Evolutionary conservation across 1,284 basidiomycete species (phyloP), one percentile per base, ranked within the genome.

Genomic region (Ceratorhiza oryzae-sativae): DNA sequence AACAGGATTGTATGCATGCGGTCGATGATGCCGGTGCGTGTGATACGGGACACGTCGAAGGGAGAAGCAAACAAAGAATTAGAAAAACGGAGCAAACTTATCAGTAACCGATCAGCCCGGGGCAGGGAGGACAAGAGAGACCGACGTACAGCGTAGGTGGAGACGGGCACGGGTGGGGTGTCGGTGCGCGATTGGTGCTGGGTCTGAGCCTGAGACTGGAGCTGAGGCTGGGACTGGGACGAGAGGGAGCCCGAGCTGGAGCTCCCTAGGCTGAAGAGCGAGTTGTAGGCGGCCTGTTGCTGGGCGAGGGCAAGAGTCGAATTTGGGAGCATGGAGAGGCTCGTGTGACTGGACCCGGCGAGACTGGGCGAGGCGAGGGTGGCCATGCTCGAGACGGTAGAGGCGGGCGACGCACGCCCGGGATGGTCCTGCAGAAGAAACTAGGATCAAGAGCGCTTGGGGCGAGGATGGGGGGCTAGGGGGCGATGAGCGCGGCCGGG

Each of bases 361-460:
- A 36, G 39, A 27, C 45, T 51, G 20, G 48, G 46, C 18, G 62
- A 67, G 9, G 62, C 48, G 45, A 36, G 18, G 18, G 61, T 63
- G 27, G 48, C 27, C 46, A 67, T 48, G n/a, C 62, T 67, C 18
- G 62, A 67, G 34, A 48, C 36, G 5, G 62, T 49, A 1, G 62
- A 67, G 20, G 62, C 48, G 46, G 62, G 62, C n/a, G 62, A 67
- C 13, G 46, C 39, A 25, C 62, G 55, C 55, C 55, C 55, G 42
- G 42, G 61, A 25, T 63, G 61, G 61, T 63, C 61, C 61, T 63
- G 25, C 34, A 49, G n/a, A 73, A 63, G 59, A 73, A 73, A 75
- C 74, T 75, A 75, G 74, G 74, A 75, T 75, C 74, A 71, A 71
- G 65, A 71, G 72, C 72, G 59, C 73, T 58, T 49, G 42, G 55